Base-by-base conservation (phyloP, 2,329 filamentous ascomycete species). In the Cylindrodendrum hubeiense region DNA sequence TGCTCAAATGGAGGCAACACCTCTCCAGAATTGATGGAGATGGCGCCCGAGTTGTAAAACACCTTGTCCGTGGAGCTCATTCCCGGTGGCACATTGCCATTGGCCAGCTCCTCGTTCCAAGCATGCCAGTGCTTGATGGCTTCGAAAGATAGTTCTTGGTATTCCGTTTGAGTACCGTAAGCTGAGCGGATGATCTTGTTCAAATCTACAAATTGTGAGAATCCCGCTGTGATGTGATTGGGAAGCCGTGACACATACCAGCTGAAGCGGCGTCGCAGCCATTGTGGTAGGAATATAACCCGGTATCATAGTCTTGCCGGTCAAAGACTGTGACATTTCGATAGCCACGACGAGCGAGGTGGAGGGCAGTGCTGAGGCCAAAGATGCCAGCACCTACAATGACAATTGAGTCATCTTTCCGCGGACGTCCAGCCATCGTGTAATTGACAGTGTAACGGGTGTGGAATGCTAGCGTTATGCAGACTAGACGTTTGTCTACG, bases 321-420 rank as follows among this genome's bases (percentile, higher is more conserved):
- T 87, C 85, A 33, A 86, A 79, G 15, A 87, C 79, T 3, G 78
- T 84, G n/a, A 86, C 77, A 60, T 83, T 75, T 3, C 19, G 76
- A 68, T 85, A 87, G 3, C 84, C 85, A 13, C 80, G 70, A 21
- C 64, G 65, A 5, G 72, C 67, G n/a, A 78, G 71, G 56, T 78
- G 75, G 10, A 73, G 67, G 1, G 75, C 79, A 5, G 79, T 80
- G 15, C 77, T 77, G 4, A 79, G 75, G 3, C 79, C 79, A 7
- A 80, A 79, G 51, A 71, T 66, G 58, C 65, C 65, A 19, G 61
- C 65, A 9, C 65, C 65, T 4, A 70, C 63, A 13, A 70, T 65
- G 26, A 65, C 19, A 15, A 71, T 61, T 4, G 43, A 37, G 10
- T 70, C 65, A 21, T 49, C 15, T 44, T 66, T 69, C 5, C 24